A percentile compares a stretch with the other conserved stretches of the same genome.
phyloP scores from a whole-genome alignment of 2,329 filamentous ascomycete species.

The Venturia oleaginea region DNA sequence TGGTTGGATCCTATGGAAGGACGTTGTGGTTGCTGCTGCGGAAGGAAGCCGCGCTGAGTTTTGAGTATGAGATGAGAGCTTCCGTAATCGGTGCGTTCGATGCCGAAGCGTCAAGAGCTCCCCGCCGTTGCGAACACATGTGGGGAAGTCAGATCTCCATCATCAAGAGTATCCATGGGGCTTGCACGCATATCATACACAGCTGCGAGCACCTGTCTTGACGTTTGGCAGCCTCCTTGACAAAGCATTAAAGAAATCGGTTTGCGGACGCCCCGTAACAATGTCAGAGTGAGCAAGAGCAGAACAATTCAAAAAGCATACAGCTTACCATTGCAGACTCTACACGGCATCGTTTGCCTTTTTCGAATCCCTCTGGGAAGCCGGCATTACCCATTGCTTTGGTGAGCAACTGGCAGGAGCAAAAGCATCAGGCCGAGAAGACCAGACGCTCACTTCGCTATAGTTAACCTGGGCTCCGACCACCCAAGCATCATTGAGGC shows the following conservation, averaged over 20 bases:
- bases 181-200: neutral
- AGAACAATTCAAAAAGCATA: neutral
- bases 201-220: conserved; percentile 33
- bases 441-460: conserved; percentile 20
- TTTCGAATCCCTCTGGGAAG: conserved; percentile 70
- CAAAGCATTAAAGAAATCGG: neutral
- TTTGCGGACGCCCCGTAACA: neutral
- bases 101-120: neutral
- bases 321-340: neutral
- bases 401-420: conserved; percentile 27
- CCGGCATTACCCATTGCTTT: conserved; percentile 26
- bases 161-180: neutral
- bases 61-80: neutral
- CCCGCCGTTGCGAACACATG: neutral
- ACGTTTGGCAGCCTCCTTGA: neutral
- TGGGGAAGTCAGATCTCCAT: neutral
- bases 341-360: conserved; percentile 75
- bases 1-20: neutral
- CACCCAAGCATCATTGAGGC: conserved; percentile 73
- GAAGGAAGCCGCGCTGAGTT: neutral
- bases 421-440: neutral
- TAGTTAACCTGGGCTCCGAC: conserved; percentile 61
- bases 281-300: conserved; percentile 1
- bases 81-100: neutral
- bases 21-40: neutral